Base-by-base conservation (phyloP, 1,284 basidiomycete genomes). In the Rhodotorula sp. region DNA sequence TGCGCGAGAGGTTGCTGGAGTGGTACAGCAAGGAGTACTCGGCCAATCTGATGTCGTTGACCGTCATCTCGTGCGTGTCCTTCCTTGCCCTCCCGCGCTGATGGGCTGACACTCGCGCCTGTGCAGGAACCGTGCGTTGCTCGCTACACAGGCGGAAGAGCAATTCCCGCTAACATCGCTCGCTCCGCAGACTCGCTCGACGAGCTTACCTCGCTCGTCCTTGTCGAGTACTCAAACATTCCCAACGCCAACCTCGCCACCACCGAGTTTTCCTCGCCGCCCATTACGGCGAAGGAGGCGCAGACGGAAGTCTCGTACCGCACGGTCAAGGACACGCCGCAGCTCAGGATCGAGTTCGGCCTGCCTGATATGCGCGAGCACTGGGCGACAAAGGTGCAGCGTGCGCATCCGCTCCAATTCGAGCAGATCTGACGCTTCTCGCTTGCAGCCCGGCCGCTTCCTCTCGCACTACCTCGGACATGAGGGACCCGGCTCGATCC, bases 11-110 rank as follows among this genome's bases (percentile, higher is more conserved):
- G 78, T 84, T 99, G 67, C 88, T 98, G 65, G 90, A 94, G 81
- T 99, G 97, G 93, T 98, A 97, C 92, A 85, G 83, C 61, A 85
- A 87, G 73, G 90, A 97, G 81, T 99, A 99, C 82, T 96, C 92
- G 76, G 94, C 96, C 5, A 90, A 91, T 79, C 85, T 94, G 64
- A 99, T 99, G 97, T 90, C 90, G 76, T 82, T 99, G 39, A 92
- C 90, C 75, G 87, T 99, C n/a, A 85, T 96, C 39, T 84, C 91
- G 94, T 88, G 77, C 77, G 81, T 77, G 13, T 50, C 15, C 62
- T 70, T 22, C 22, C 58, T 54, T 48, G 3, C 61, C 36, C 27
- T 5, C 29, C 12, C 10, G 15, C 21, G 9, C 6, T 5, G 34
- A 29, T 39, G 17, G 13, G 10, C n/a, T 29, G 15, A 51, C n/a